phyloP scores from a whole-genome alignment of 169 alveolate genomes.

The Amoebophrya sp. region DNA sequence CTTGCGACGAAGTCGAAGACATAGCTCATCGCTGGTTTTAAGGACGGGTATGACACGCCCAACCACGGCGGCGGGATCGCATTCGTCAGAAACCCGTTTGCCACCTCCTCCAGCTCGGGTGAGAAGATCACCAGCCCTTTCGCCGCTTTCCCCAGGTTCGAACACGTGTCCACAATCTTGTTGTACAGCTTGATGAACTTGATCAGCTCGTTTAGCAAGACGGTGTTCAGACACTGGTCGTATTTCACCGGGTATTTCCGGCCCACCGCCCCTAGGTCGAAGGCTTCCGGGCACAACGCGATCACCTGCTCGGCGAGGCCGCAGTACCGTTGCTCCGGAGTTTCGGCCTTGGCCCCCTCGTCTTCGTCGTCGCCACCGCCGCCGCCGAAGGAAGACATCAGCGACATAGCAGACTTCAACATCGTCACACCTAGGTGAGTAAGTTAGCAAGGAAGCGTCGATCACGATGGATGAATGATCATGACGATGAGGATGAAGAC shows the following conservation, averaged over 20 bases:
- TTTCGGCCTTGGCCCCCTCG: conserved; percentile 20
- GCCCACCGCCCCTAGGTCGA: conserved; percentile 55
- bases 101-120: conserved; percentile 59
- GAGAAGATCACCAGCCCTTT: conserved; percentile 45
- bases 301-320: conserved; percentile 37
- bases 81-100: conserved; percentile 52
- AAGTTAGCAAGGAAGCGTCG: no score
- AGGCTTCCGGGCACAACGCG: conserved; percentile 55
- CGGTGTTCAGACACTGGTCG: conserved; percentile 74
- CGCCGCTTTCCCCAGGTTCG: conserved; percentile 21
- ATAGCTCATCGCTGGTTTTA: conserved; percentile 67
- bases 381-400: conserved; percentile 7
- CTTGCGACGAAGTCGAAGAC: conserved; percentile 59
- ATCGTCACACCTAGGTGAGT: no score
- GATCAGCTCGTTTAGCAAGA: conserved; percentile 63
- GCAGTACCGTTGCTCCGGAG: conserved; percentile 24
- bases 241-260: conserved; percentile 67
- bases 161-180: conserved; percentile 15
- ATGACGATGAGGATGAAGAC: no score
- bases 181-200: conserved; percentile 61
- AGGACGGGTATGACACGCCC: conserved; percentile 68
- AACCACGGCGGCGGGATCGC: conserved; percentile 65
- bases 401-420: no score
- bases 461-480: no score
- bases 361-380: conserved; percentile 26